Evolutionary conservation across 2,329 filamentous ascomycete species (phyloP).

Genomic region (Talaromyces sp.): DNA sequence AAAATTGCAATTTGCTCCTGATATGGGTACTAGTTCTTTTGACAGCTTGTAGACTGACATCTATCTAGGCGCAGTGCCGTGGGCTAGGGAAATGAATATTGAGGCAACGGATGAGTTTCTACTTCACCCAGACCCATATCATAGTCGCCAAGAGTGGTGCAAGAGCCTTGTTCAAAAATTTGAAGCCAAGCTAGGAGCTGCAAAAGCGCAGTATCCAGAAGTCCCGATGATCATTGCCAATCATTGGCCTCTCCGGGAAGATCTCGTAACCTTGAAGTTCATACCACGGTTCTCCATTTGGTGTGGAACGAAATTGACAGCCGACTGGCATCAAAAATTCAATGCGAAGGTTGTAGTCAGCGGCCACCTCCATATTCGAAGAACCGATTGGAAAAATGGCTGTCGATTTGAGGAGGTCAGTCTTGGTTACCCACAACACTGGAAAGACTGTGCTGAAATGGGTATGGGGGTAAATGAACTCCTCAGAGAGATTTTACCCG

Average conservation of each 20-base stretch:
- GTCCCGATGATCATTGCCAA: slow-evolving; percentile 17
- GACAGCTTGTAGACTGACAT: background rate
- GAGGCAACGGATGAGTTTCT: slow-evolving; percentile 17
- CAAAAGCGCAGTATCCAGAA: background rate
- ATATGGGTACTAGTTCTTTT: background rate
- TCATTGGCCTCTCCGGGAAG: slow-evolving; percentile 16
- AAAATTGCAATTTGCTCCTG: background rate
- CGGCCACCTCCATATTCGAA: slow-evolving; percentile 17
- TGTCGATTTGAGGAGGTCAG: slow-evolving; percentile 19
- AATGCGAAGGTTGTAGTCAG: slow-evolving; percentile 17
- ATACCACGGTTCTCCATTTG: slow-evolving; percentile 16
- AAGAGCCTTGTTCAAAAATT: slow-evolving; percentile 12
- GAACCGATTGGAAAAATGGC: slow-evolving; percentile 16
- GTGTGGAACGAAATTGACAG: slow-evolving; percentile 16
- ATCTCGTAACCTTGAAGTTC: slow-evolving; percentile 14
- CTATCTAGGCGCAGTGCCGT: slow-evolving; percentile 13
- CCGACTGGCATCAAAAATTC: slow-evolving; percentile 15
- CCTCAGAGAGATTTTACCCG: slow-evolving; percentile 14
- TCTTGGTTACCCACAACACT: slow-evolving; percentile 17
- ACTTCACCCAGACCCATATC: slow-evolving; percentile 17
- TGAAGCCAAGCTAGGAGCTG: slow-evolving; percentile 7
- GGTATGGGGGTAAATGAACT: slow-evolving; percentile 15
- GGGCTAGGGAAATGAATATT: slow-evolving; percentile 16
- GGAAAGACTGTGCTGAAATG: slow-evolving; percentile 17
- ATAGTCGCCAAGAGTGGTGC: slow-evolving; percentile 17